Evolutionary conservation across 768 basidiomycete genomes (phyloP).

Genomic region (Antrodiella citrinella): DNA sequence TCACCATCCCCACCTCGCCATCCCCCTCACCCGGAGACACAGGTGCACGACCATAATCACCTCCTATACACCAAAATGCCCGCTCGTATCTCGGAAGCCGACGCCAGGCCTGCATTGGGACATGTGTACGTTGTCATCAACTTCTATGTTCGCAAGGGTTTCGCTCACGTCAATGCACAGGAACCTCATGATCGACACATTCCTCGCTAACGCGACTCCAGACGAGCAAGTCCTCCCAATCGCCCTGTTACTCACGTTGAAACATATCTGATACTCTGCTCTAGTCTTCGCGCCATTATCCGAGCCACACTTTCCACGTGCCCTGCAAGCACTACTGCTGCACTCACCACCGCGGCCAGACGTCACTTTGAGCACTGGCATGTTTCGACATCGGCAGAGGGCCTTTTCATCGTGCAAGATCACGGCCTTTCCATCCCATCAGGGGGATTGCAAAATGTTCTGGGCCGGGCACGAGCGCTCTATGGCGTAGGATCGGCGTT

Average conservation of each 20-base stretch:
- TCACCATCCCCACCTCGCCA: too few relatives aligned
- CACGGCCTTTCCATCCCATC: conserved; percentile 38
- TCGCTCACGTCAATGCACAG: conserved; percentile 23
- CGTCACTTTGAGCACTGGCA: conserved; percentile 26
- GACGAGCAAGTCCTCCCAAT: conserved; percentile 48
- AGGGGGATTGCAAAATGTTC: conserved; percentile 38
- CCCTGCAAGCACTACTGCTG: conserved; percentile 48
- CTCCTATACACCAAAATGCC: conserved; percentile 10
- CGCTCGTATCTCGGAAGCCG: conserved; percentile 2
- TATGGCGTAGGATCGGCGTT: conserved; percentile 78
- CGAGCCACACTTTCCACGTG: conserved; percentile 61
- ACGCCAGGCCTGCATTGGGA: not conserved
- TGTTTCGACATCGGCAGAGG: conserved; percentile 24
- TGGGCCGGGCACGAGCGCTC: conserved; percentile 53
- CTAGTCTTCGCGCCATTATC: conserved; percentile 67
- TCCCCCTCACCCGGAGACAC: too few relatives aligned
- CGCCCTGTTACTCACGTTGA: not conserved
- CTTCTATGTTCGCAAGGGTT: not conserved
- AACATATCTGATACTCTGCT: conserved; percentile 16
- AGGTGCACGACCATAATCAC: too few relatives aligned
- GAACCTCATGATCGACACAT: conserved; percentile 70
- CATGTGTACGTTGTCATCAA: conserved; percentile 9
- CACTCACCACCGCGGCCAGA: conserved; percentile 58
- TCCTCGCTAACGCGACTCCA: conserved; percentile 63
- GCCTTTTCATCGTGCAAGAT: conserved; percentile 38